A percentile compares a stretch with the other conserved stretches of the same genome.
These are phyloP conservation scores for Erysimum cheiri DNA, from an alignment of 441 rosid species.

Conservation along the genomic window DNA sequence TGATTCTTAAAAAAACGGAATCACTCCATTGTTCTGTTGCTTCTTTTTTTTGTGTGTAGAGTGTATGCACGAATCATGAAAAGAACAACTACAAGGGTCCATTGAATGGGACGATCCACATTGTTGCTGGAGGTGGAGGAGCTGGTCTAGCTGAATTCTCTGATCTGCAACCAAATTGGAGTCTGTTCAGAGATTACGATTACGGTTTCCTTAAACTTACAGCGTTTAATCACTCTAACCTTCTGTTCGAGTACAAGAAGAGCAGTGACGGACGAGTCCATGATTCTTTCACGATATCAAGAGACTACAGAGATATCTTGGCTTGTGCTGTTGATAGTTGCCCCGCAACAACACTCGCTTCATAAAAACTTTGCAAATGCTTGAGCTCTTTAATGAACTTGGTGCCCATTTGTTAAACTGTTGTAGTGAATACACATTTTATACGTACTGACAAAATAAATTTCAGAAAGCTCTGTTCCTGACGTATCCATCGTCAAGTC, in stretches of 20 bases:
- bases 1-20: not conserved
- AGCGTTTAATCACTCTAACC: constrained; percentile 64
- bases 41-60: constrained; percentile 46
- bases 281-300: constrained; percentile 71
- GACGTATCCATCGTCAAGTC: too few species aligned
- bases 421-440: not conserved
- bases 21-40: not conserved
- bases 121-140: constrained; percentile 91
- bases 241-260: constrained; percentile 82
- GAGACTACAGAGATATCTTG: constrained; percentile 70
- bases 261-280: constrained; percentile 79
- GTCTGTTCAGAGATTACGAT: constrained; percentile 65
- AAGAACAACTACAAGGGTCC: constrained; percentile 57
- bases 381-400: not conserved
- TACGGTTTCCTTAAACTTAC: constrained; percentile 77
- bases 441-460: not conserved
- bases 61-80: constrained; percentile 67
- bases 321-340: constrained; percentile 77
- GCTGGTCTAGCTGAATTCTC: constrained; percentile 68
- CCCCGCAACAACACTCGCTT: constrained; percentile 65
- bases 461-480: too few species aligned
- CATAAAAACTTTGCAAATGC: constrained; percentile 24
- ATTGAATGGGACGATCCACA: constrained; percentile 75
- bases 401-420: not conserved
- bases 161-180: constrained; percentile 64